Evolutionary conservation across 768 basidiomycete species (phyloP).

Genomic region (Kwoniella pini): DNA sequence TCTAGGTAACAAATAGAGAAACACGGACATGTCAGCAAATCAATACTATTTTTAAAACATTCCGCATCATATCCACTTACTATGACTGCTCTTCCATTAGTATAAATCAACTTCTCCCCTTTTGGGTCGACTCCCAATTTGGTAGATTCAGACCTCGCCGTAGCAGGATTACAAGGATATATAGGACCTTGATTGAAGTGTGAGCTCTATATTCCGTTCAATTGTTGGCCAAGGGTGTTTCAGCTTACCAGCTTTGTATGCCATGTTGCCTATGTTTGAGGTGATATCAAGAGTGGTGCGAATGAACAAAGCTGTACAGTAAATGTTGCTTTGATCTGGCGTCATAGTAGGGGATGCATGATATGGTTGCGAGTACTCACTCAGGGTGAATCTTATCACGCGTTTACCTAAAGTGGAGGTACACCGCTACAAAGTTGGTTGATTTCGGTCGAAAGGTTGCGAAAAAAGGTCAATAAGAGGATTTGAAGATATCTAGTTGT

Average conservation of each 20-base stretch:
- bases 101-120: constrained; percentile 78
- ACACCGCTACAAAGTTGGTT: neutral
- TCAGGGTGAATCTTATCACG: no score
- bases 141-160: constrained; percentile 67
- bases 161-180: constrained; percentile 70
- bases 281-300: no score
- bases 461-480: no score
- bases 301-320: no score
- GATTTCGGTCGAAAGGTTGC: neutral
- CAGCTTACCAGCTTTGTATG: constrained; percentile 35
- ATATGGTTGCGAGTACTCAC: no score
- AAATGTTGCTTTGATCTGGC: no score
- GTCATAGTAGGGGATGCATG: no score
- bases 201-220: neutral
- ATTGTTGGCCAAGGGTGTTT: neutral
- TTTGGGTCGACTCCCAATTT: constrained; percentile 67
- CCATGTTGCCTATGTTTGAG: no score
- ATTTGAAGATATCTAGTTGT: neutral
- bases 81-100: constrained; percentile 79
- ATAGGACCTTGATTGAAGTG: constrained; percentile 30
- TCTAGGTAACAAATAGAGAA: no score
- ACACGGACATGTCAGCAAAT: constrained; percentile 13
- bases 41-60: neutral
- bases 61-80: constrained; percentile 60
- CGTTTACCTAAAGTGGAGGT: neutral